Evolutionary conservation across 129 eudicot species (phyloP), one percentile per base, ranked within the genome.

Genomic region (Arctium minus): DNA sequence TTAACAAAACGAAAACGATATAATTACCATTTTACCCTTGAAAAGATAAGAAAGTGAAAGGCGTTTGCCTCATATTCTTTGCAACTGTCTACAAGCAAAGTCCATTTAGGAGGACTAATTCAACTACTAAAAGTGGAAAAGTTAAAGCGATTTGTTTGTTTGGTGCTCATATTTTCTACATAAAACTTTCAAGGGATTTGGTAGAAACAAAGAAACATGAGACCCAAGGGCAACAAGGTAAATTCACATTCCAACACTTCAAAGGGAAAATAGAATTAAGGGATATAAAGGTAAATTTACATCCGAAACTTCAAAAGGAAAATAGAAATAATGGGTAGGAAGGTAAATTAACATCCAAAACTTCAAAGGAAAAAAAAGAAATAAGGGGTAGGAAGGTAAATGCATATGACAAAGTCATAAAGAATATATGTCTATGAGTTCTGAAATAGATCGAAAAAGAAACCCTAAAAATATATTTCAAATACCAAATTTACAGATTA

Each of bases 41-140:
- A n/a, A 50, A 72, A 70, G 35, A 10, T 56, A 65, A 56, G 80
- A 76, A 73, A 83, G 80, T 75, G 70, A 76, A 87, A 82, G 82
- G 83, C 48, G 53, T 39, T 72, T 33, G 72, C 35, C 74, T 72
- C 74, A 82, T 88, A 91, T 85, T 88, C 91, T 88, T 91, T 88
- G 87, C 64, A 70, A 75, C 88, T 91, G 62, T 73, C 81, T 46
- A 69, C 92, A 89, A 87, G 91, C 88, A 90, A 92, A 90, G 91
- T 90, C 75, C 86, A 80, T 22, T 46, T 56, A 31, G 38, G 78
- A 80, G 73, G 74, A 89, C 68, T 77, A 77, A 82, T 73, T 70
- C 80, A 84, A 72, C 75, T 64, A 38, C 86, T 78, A 73, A 86
- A 87, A 85, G 80, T 65, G 76, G 70, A 75, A 89, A 83, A 83